Conservation (phyloP, 2,329 filamentous ascomycete genomes). For the Didymellaceae sp. region DNA sequence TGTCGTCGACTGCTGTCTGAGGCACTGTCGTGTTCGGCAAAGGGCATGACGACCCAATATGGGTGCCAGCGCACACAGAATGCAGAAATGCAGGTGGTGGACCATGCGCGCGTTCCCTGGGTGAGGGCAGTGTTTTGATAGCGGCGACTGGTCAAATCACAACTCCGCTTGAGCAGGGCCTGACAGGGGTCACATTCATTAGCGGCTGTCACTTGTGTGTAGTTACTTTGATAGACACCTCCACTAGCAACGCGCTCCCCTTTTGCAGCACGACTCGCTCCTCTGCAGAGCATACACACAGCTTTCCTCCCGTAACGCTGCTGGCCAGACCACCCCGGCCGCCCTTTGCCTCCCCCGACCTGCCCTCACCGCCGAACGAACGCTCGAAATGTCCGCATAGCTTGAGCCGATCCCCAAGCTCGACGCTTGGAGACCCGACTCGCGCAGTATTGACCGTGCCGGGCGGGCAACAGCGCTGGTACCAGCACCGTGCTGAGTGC, state of each 20-base stretch:
- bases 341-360: conserved; percentile 18
- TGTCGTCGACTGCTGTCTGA: not conserved
- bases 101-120: conserved; percentile 23
- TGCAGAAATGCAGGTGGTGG: conserved; percentile 13
- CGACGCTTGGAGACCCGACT: conserved; percentile 33
- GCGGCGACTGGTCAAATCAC: conserved; percentile 11
- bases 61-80: conserved; percentile 10
- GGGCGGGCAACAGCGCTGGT: conserved; percentile 5
- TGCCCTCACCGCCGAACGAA: conserved; percentile 11
- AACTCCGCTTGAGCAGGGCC: conserved; percentile 12
- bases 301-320: conserved; percentile 3
- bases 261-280: conserved; percentile 1
- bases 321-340: conserved; percentile 18
- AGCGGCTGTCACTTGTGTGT: conserved; percentile 9
- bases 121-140: conserved; percentile 27
- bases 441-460: not conserved
- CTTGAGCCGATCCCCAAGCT: conserved; percentile 33
- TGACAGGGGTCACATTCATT: conserved; percentile 16
- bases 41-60: not conserved
- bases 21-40: not conserved
- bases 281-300: not conserved
- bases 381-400: conserved; percentile 37
- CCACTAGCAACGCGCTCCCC: conserved; percentile 14
- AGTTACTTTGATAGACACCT: conserved; percentile 10
- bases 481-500: conserved; percentile 5